Evolutionary conservation across 2,329 filamentous ascomycete genomes (phyloP).

Genomic region (Monilinia fructicola): DNA sequence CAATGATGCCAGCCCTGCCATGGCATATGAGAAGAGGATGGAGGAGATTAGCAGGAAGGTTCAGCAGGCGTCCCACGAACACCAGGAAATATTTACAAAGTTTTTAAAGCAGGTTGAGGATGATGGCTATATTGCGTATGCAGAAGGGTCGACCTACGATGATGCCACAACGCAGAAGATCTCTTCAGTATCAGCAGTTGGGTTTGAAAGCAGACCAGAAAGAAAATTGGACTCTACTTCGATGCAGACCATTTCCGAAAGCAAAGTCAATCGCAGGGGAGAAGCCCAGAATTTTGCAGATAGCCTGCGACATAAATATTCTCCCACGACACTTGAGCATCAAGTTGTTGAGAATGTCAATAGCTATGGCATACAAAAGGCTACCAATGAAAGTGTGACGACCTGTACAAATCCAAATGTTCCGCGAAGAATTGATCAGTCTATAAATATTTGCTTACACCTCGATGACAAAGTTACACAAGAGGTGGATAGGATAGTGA

Average conservation of each 20-base stretch:
- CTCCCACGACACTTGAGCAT: neutral
- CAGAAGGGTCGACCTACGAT: neutral
- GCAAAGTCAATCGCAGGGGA: neutral
- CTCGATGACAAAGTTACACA: constrained; percentile 1
- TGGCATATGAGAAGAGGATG: neutral
- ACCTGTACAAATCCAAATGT: neutral
- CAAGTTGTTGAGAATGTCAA: neutral
- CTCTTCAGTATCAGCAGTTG: neutral
- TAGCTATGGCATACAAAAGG: neutral
- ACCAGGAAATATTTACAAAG: neutral
- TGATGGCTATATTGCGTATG: constrained; percentile 12
- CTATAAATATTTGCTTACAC: constrained; percentile 3
- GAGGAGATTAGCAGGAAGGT: neutral
- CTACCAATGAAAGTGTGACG: neutral
- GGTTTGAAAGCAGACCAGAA: neutral
- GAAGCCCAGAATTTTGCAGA: neutral
- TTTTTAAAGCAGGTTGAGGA: constrained; percentile 9
- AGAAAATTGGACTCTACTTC: neutral
- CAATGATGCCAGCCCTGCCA: neutral
- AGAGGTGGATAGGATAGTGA: constrained; percentile 9
- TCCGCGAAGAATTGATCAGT: neutral
- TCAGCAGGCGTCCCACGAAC: neutral
- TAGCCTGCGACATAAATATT: neutral
- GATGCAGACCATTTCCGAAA: neutral
- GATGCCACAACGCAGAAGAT: neutral